Conservation (phyloP, 2,329 filamentous ascomycete species). For the Didymella glomerata region DNA sequence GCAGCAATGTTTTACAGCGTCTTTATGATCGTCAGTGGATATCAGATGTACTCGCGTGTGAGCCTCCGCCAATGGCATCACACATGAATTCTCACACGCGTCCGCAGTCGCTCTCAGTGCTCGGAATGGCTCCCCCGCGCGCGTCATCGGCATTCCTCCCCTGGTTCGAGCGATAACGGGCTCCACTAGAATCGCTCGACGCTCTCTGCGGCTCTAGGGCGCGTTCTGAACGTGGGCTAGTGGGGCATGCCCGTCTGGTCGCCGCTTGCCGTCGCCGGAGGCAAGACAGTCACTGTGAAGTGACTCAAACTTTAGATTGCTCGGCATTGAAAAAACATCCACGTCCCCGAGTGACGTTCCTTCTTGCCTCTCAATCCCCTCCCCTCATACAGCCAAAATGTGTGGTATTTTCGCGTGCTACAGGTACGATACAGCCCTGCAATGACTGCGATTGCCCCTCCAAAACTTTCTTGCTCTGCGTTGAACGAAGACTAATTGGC, state of each 20-base stretch:
- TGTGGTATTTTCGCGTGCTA: conserved; percentile 98
- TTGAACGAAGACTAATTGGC: conserved; percentile 41
- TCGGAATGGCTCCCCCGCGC: conserved; percentile 14
- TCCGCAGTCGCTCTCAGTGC: conserved; percentile 7
- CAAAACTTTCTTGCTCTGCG: conserved; percentile 17
- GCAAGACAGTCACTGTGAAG: conserved; percentile 34
- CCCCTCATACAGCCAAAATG: conserved; percentile 66
- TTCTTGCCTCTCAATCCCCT: conserved; percentile 14
- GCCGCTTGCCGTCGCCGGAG: conserved; percentile 31
- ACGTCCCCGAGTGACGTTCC: conserved; percentile 10
- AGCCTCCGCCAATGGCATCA: conserved; percentile 11
- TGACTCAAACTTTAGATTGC: conserved; percentile 33
- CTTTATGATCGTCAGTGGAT: not conserved
- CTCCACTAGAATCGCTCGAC: conserved; percentile 19
- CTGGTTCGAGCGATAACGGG: conserved; percentile 24
- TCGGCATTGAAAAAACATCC: conserved; percentile 21
- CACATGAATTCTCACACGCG: conserved; percentile 6
- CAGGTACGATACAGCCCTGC: conserved; percentile 62
- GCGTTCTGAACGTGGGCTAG: conserved; percentile 28
- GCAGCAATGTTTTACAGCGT: not conserved
- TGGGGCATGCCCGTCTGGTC: conserved; percentile 32
- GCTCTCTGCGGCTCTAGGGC: conserved; percentile 29
- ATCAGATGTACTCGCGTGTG: conserved; percentile 9
- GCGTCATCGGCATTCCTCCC: conserved; percentile 29
- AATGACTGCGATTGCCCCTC: conserved; percentile 36